Conservation (phyloP, 805 yeast species). For the Cyberlindnera veronae region DNA sequence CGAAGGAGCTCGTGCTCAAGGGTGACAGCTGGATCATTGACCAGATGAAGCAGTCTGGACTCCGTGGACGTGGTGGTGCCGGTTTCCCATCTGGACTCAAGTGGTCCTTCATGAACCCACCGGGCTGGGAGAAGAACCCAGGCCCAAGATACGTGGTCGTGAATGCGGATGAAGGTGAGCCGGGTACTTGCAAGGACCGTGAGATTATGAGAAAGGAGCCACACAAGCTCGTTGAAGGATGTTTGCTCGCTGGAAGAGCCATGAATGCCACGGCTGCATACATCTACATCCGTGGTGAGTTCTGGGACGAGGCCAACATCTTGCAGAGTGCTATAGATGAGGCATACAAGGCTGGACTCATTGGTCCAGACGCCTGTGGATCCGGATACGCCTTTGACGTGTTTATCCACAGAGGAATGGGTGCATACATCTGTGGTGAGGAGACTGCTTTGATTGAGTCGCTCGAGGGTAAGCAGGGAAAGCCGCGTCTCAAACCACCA, state of each 20-base stretch:
- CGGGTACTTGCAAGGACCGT: conserved; percentile 91
- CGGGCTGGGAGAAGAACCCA: conserved; percentile 86
- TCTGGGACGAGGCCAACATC: conserved; percentile 72
- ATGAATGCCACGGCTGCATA: conserved; percentile 94
- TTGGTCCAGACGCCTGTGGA: conserved; percentile 86
- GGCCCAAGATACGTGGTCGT: conserved; percentile 91
- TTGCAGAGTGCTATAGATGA: conserved; percentile 83
- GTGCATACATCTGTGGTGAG: conserved; percentile 91
- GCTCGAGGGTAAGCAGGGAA: conserved; percentile 89
- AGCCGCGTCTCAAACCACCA: conserved; percentile 91
- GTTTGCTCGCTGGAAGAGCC: conserved; percentile 83
- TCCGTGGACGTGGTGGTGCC: conserved; percentile 92
- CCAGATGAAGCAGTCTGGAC: conserved; percentile 79
- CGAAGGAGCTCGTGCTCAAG: conserved; percentile 77
- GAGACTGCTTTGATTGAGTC: conserved; percentile 89
- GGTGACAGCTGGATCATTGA: conserved; percentile 91
- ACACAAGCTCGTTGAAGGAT: conserved; percentile 89
- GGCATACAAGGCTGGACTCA: conserved; percentile 74
- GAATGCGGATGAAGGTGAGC: conserved; percentile 94
- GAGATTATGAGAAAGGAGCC: conserved; percentile 91
- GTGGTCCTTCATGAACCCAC: conserved; percentile 95
- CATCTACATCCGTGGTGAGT: conserved; percentile 88
- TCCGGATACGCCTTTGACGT: conserved; percentile 83
- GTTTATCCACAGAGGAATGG: conserved; percentile 88
- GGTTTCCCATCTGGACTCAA: conserved; percentile 90